Evolutionary conservation across 345 rosid genomes (phyloP).

Genomic region (Draba incana): DNA sequence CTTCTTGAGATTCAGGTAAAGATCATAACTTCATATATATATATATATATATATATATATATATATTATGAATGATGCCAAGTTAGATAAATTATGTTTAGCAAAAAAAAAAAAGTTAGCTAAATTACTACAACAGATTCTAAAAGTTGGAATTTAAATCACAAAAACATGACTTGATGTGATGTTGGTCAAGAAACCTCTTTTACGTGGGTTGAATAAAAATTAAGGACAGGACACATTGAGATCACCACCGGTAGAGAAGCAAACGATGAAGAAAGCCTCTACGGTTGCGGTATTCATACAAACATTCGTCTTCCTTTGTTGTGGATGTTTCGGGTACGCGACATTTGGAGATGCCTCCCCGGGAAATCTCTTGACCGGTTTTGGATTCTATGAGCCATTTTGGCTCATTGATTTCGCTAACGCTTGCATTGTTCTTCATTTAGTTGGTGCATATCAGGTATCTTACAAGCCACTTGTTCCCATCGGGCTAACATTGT

Average conservation of each 20-base stretch:
- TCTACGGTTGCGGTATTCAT: constrained; percentile 49
- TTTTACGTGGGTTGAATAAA: neutral
- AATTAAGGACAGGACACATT: constrained; percentile 59
- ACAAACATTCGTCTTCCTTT: constrained; percentile 62
- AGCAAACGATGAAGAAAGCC: constrained; percentile 81
- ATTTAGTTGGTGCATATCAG: constrained; percentile 78
- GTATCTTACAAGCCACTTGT: constrained; percentile 53
- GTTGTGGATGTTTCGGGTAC: constrained; percentile 81
- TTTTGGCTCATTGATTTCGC: constrained; percentile 80
- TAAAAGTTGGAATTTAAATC: too few relatives aligned
- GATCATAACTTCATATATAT: neutral
- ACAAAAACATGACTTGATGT: too few relatives aligned
- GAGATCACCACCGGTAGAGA: constrained; percentile 74
- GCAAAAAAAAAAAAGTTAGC: neutral
- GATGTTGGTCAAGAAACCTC: too few relatives aligned
- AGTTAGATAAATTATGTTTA: neutral
- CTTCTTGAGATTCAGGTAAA: constrained; percentile 79
- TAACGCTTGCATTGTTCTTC: constrained; percentile 69
- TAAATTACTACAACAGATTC: neutral
- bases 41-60: neutral
- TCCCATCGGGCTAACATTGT: too few relatives aligned
- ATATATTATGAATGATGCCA: too few relatives aligned
- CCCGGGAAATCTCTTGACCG: constrained; percentile 79
- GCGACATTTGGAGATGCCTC: constrained; percentile 82
- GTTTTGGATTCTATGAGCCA: constrained; percentile 81